Conservation (phyloP, 495 filamentous ascomycete species). For the Podospora australis region DNA sequence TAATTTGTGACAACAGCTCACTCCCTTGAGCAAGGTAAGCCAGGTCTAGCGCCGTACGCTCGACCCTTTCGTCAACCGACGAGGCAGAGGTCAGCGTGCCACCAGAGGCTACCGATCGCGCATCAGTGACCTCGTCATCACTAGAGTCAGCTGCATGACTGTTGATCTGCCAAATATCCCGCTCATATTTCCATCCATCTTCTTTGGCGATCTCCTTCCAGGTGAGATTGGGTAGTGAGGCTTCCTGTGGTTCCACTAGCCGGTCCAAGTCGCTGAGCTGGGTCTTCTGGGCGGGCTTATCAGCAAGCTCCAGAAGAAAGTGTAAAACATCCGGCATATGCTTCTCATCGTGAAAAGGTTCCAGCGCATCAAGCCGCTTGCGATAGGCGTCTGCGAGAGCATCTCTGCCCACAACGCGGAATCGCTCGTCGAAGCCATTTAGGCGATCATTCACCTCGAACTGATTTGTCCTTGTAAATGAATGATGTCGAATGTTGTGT, state of each 20-base stretch:
- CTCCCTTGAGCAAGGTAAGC: conserved; percentile 28
- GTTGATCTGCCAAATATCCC: conserved; percentile 71
- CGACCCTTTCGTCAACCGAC: conserved; percentile 30
- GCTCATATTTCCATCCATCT: conserved; percentile 62
- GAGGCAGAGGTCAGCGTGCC: conserved; percentile 20
- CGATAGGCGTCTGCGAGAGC: conserved; percentile 71
- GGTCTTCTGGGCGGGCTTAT: conserved; percentile 67
- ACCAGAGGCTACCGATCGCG: conserved; percentile 26
- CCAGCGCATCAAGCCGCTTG: conserved; percentile 54
- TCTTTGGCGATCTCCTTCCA: conserved; percentile 73
- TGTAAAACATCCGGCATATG: conserved; percentile 75
- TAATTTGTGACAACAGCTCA: conserved; percentile 42
- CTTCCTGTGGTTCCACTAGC: conserved; percentile 37
- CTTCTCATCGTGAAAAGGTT: conserved; percentile 42
- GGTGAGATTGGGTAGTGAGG: conserved; percentile 43
- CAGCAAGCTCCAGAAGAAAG: conserved; percentile 72
- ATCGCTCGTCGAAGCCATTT: conserved; percentile 82
- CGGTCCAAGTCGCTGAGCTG: conserved; percentile 54
- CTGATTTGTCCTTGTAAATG: conserved; percentile 72
- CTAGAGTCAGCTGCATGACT: conserved; percentile 67
- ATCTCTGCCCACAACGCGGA: conserved; percentile 70
- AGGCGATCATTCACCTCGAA: conserved; percentile 72
- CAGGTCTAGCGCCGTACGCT: conserved; percentile 32
- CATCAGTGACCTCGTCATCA: conserved; percentile 38
- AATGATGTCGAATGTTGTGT: conserved; percentile 50